These are phyloP conservation scores for Stevia rebaudiana DNA, from an alignment of 140 eudicot species.

Conservation along the genomic window DNA sequence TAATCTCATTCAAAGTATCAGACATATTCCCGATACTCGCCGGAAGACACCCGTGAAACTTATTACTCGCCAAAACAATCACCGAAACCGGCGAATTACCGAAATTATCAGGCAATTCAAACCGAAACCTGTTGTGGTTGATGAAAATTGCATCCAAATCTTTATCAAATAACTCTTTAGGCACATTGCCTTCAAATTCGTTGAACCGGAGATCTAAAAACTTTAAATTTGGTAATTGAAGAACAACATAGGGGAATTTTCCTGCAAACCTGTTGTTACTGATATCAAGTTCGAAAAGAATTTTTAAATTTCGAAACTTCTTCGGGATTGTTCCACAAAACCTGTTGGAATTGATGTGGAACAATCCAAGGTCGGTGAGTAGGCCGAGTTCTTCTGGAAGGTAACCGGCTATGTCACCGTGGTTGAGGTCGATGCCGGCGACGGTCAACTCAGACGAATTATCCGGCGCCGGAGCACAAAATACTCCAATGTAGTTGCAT, in stretches of 20 bases:
- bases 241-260: slow-evolving; percentile 65
- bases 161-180: slow-evolving; percentile 60
- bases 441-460: slow-evolving; percentile 36
- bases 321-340: slow-evolving; percentile 77
- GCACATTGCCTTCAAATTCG: slow-evolving; percentile 87
- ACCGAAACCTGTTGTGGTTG: slow-evolving; percentile 66
- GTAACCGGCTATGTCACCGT: slow-evolving; percentile 87
- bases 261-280: slow-evolving; percentile 97
- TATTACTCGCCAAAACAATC: slow-evolving; percentile 67
- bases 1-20: slow-evolving; percentile 65
- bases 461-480: slow-evolving; percentile 64
- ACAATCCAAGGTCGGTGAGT: slow-evolving; percentile 54
- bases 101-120: slow-evolving; percentile 75
- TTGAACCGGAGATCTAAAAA: slow-evolving; percentile 74
- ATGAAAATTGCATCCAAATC: slow-evolving; percentile 79
- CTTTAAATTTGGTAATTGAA: slow-evolving; percentile 49
- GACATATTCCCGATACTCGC: slow-evolving; percentile 80
- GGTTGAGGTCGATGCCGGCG: slow-evolving; percentile 88
- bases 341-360: slow-evolving; percentile 68
- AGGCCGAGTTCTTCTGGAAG: slow-evolving; percentile 81
- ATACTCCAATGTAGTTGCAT: slow-evolving; percentile 60
- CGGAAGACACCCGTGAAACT: slow-evolving; percentile 78
- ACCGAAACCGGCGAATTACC: slow-evolving; percentile 97
- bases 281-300: slow-evolving; percentile 64
- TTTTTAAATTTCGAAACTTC: slow-evolving; percentile 50